Evolutionary conservation across 2,329 filamentous ascomycete genomes (phyloP).

Genomic region (Diplodia mutila): DNA sequence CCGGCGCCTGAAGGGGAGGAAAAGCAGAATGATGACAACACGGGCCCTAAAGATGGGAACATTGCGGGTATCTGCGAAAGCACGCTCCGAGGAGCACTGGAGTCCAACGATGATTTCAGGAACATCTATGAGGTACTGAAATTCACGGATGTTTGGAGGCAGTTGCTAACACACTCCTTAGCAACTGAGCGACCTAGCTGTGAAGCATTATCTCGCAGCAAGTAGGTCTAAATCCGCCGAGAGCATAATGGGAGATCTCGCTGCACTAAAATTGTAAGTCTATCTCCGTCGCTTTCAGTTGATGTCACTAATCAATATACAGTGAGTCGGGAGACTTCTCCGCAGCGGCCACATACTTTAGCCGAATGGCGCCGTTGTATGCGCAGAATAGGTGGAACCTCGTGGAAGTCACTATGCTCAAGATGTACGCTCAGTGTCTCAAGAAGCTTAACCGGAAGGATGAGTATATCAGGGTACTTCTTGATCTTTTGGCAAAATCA

Average conservation of each 20-base stretch:
- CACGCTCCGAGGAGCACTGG: conserved; percentile 39
- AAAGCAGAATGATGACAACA: conserved; percentile 25
- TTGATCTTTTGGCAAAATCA: conserved; percentile 74
- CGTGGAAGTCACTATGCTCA: conserved; percentile 80
- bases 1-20: conserved; percentile 26
- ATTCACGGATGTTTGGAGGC: neutral
- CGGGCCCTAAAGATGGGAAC: conserved; percentile 23
- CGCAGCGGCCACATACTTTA: conserved; percentile 76
- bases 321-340: conserved; percentile 70
- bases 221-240: conserved; percentile 78
- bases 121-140: conserved; percentile 45
- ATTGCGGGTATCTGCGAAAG: conserved; percentile 37
- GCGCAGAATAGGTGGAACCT: conserved; percentile 76
- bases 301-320: conserved; percentile 83
- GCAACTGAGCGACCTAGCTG: conserved; percentile 79
- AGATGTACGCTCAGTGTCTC: conserved; percentile 83
- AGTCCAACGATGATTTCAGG: conserved; percentile 45
- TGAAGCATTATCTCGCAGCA: conserved; percentile 81
- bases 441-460: conserved; percentile 74
- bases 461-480: conserved; percentile 75
- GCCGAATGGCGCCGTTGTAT: conserved; percentile 77
- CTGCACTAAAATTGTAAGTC: conserved; percentile 71
- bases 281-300: conserved; percentile 38
- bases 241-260: conserved; percentile 79
- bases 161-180: conserved; percentile 48